phyloP scores from a whole-genome alignment of 208 protist species.

The Angomonas ambiguus region DNA sequence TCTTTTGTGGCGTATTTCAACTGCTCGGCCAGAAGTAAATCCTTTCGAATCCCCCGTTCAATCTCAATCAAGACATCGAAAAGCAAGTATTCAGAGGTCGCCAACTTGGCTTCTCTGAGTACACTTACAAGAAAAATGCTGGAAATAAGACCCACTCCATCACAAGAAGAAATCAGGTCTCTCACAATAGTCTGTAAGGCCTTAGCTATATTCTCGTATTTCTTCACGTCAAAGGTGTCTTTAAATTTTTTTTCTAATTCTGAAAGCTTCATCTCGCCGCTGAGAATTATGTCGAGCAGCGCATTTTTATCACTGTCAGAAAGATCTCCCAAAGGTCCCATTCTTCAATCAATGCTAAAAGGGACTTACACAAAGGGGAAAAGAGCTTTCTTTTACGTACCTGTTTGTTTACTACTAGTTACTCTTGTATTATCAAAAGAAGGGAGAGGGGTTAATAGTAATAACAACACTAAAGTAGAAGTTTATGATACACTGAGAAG shows the following conservation, averaged over 20 bases:
- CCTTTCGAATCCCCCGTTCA: neutral
- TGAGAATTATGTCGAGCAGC: neutral
- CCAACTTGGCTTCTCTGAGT: neutral
- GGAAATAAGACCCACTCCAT: neutral
- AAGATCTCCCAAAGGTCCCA: too few relatives aligned
- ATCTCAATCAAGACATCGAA: constrained; percentile 5
- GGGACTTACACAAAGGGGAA: too few relatives aligned
- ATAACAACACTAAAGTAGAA: too few relatives aligned
- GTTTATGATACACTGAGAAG: too few relatives aligned
- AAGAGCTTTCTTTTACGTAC: too few relatives aligned
- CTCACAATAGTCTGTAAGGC: neutral
- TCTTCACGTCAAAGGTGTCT: neutral
- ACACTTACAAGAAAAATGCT: neutral
- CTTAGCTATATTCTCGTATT: neutral
- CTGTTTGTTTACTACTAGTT: too few relatives aligned
- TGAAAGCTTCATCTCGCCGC: neutral
- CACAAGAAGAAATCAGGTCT: neutral
- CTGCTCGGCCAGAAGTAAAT: neutral
- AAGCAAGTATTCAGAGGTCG: neutral
- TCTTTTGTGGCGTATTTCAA: constrained; percentile 12
- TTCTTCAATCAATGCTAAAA: too few relatives aligned
- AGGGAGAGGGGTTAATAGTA: too few relatives aligned
- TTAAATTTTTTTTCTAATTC: neutral
- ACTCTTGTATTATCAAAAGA: too few relatives aligned
- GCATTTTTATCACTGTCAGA: too few relatives aligned